Evolutionary conservation across 1,139 yeast genomes (phyloP), one percentile per base, ranked within the genome.

Genomic region (Trichomonascaceae sp.): DNA sequence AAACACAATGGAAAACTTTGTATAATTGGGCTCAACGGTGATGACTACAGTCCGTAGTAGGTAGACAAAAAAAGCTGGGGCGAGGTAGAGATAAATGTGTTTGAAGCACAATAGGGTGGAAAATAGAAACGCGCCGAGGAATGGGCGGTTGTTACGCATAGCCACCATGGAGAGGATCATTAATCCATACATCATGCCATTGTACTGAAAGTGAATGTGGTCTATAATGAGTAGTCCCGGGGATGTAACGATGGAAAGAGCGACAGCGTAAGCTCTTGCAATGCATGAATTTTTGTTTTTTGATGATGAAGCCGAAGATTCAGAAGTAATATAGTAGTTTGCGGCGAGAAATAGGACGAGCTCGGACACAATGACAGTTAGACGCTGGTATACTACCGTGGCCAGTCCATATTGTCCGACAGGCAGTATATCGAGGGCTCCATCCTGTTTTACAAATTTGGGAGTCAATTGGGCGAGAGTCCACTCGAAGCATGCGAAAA

Each of bases 401-500:
- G 84, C 80, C 59, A 73, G 58, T 1, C 93, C 84, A 53, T 78
- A 82, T 9, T 56, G 43, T 4, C 93, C 93, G 32, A 61, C 64
- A 30, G 62, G 69, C 0, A 74, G 76, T 34, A 89, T 67, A 36
- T 73, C 79, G 33, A 89, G 63, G 47, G 93, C 80, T 0, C 94
- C 94, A 54, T 89, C 96, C 0, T 62, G 54, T 3, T 40, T 41
- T 1, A 81, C 93, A 1, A 56, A 31, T 1, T 49, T 39, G 0
- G 96, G 95, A 1, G 81, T 87, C 37, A 80, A 66, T 34, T 67
- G 75, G 0, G 94, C 68, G 36, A 89, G 54, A 1, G 66, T 28
- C 79, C 87, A 84, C 54, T 89, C 98, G 48, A 89, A 87, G 54
- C 84, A 85, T 0, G 98, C 98, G 56, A 89, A 89, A 51, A 85